A percentile compares a stretch with the other conserved stretches of the same genome.
phyloP scores from a whole-genome alignment of 441 rosid species.

The Mallotus repandus region DNA sequence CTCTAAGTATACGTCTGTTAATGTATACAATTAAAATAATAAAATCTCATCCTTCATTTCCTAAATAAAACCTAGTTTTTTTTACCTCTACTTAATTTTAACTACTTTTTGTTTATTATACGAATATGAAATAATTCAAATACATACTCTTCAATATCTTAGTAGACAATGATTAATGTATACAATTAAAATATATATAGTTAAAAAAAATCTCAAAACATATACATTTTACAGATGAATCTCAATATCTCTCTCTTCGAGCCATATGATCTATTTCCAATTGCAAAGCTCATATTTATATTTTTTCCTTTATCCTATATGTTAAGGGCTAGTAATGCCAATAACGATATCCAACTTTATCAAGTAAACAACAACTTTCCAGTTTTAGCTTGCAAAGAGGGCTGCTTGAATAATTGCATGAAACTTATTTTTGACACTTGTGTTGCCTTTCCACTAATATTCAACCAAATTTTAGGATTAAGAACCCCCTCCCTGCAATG shows the following conservation, averaged over 20 bases:
- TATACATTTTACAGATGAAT: constrained; percentile 78
- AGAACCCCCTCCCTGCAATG: background rate
- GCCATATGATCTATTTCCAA: constrained; percentile 33
- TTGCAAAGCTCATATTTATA: constrained; percentile 15
- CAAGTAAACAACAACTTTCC: constrained; percentile 26
- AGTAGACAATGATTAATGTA: no score
- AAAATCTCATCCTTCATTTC: no score
- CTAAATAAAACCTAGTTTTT: no score
- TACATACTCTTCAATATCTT: no score
- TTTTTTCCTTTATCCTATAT: background rate
- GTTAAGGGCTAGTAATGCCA: constrained; percentile 17
- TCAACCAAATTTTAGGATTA: background rate
- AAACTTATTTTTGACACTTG: constrained; percentile 18
- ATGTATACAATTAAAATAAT: no score
- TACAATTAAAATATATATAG: no score
- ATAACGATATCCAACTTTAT: constrained; percentile 24
- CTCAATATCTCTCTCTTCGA: constrained; percentile 35
- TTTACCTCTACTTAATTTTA: no score
- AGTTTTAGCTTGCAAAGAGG: constrained; percentile 19
- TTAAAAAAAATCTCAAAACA: no score
- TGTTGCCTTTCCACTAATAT: constrained; percentile 12
- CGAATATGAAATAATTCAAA: no score
- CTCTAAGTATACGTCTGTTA: no score
- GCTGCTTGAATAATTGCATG: constrained; percentile 19
- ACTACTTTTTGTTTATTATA: no score